phyloP scores from a whole-genome alignment of 768 basidiomycete genomes.

The Clitopilus hobsonii region DNA sequence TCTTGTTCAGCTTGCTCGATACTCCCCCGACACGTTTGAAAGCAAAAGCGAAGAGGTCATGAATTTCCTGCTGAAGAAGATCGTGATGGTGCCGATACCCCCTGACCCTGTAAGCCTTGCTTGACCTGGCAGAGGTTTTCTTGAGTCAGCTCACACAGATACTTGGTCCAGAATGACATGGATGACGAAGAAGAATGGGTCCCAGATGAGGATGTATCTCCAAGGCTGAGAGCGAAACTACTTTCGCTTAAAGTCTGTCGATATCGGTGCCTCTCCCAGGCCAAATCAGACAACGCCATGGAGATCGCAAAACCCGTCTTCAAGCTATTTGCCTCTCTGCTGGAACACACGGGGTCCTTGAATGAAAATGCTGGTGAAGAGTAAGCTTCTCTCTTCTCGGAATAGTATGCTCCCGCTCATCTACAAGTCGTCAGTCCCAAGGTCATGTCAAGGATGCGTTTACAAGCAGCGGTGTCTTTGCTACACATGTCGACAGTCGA shows the following conservation, averaged over 20 bases:
- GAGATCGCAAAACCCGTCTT: slow-evolving; percentile 73
- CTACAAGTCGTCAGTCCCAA: slow-evolving; percentile 36
- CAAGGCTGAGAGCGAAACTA: slow-evolving; percentile 64
- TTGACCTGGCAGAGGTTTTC: background rate
- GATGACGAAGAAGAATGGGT: slow-evolving; percentile 73
- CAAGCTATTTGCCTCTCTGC: slow-evolving; percentile 68
- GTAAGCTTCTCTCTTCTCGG: slow-evolving; percentile 20
- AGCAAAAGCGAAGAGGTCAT: slow-evolving; percentile 71
- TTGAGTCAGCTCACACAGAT: slow-evolving; percentile 5
- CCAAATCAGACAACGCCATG: slow-evolving; percentile 48
- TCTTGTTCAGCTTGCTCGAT: slow-evolving; percentile 68
- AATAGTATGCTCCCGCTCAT: background rate
- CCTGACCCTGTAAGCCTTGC: slow-evolving; percentile 32
- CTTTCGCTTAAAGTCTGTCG: slow-evolving; percentile 76
- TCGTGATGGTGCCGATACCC: slow-evolving; percentile 56
- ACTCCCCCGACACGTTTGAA: slow-evolving; percentile 73
- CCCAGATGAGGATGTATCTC: slow-evolving; percentile 56
- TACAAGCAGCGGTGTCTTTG: slow-evolving; percentile 78
- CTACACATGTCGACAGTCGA: slow-evolving; percentile 68
- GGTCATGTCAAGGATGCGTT: slow-evolving; percentile 72
- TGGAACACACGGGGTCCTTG: slow-evolving; percentile 66
- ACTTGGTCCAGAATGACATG: slow-evolving; percentile 53
- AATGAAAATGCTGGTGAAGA: slow-evolving; percentile 39
- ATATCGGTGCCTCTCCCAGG: slow-evolving; percentile 73
- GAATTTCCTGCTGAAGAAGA: slow-evolving; percentile 61